Conservation (phyloP, 192 early-diverging fungal genomes). For the Coemansia sp. region DNA sequence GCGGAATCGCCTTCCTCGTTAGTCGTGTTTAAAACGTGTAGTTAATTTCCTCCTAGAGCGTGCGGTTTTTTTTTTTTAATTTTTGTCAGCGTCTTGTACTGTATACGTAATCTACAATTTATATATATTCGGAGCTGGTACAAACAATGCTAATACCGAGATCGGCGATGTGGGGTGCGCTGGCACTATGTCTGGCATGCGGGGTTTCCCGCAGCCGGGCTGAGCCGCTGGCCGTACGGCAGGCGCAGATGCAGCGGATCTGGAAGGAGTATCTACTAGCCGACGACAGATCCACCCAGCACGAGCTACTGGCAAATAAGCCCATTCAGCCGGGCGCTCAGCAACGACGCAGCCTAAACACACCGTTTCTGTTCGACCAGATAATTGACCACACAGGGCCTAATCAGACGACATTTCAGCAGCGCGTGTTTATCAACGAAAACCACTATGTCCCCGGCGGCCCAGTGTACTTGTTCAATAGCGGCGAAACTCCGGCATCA, state of each 20-base stretch:
- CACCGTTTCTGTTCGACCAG: conserved; percentile 39
- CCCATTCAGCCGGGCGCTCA: background rate
- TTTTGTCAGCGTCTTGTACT: background rate
- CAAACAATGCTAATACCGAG: background rate
- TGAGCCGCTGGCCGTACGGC: conserved; percentile 14
- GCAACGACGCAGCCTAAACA: conserved; percentile 1
- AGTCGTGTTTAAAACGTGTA: background rate
- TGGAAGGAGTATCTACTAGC: conserved; percentile 26
- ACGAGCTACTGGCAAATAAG: background rate
- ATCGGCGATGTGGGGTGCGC: background rate
- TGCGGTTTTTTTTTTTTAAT: background rate
- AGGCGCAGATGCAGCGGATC: conserved; percentile 23
- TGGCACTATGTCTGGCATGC: background rate
- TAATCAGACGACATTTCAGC: conserved; percentile 37
- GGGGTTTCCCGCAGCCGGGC: background rate
- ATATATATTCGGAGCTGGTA: too few species aligned
- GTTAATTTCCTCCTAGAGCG: background rate
- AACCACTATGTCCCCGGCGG: conserved; percentile 38
- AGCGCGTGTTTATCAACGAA: conserved; percentile 42
- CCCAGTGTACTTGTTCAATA: conserved; percentile 46
- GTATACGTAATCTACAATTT: too few species aligned
- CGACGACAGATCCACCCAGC: background rate
- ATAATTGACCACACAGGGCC: conserved; percentile 41
- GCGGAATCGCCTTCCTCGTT: background rate
- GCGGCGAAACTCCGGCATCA: conserved; percentile 50